Evolutionary conservation across 108 stramenopile species (phyloP).

Genomic region (Cyclotella atomus): DNA sequence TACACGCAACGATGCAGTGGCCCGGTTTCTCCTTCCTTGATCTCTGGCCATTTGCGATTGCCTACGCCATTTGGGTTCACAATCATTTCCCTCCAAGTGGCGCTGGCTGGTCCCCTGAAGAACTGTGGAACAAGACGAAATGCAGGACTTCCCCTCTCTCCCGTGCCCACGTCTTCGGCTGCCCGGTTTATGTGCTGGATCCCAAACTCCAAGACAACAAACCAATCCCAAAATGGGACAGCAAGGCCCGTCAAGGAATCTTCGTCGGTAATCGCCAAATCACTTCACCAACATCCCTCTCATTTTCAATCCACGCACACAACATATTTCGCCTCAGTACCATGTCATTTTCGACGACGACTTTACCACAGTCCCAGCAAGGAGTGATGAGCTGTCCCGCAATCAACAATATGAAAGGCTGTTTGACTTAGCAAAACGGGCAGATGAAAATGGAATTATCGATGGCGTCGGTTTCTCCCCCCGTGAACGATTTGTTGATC

Average conservation of each 20-base stretch:
- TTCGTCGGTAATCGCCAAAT: neutral
- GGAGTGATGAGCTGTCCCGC: too few relatives aligned
- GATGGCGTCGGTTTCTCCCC: too few relatives aligned
- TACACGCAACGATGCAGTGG: constrained; percentile 53
- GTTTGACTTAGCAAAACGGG: neutral
- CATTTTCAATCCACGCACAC: neutral
- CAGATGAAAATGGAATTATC: too few relatives aligned
- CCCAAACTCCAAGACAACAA: neutral
- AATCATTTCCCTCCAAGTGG: constrained; percentile 19
- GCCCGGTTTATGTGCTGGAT: constrained; percentile 23
- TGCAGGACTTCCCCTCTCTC: neutral
- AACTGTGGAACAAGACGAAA: neutral
- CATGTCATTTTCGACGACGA: constrained; percentile 19
- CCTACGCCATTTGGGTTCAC: constrained; percentile 49
- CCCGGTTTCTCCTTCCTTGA: constrained; percentile 27
- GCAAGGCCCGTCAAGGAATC: neutral
- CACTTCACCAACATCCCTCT: neutral
- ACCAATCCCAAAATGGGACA: neutral
- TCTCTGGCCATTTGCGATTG: constrained; percentile 58
- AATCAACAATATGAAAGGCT: neutral
- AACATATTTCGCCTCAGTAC: constrained; percentile 15
- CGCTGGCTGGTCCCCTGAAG: neutral
- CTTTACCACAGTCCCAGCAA: constrained; percentile 10
- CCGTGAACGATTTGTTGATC: too few relatives aligned
- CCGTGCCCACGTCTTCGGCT: constrained; percentile 25